A percentile compares a stretch with the other conserved stretches of the same genome.
phyloP scores from a whole-genome alignment of 805 yeast species.

The Ogataea pignaliae region DNA sequence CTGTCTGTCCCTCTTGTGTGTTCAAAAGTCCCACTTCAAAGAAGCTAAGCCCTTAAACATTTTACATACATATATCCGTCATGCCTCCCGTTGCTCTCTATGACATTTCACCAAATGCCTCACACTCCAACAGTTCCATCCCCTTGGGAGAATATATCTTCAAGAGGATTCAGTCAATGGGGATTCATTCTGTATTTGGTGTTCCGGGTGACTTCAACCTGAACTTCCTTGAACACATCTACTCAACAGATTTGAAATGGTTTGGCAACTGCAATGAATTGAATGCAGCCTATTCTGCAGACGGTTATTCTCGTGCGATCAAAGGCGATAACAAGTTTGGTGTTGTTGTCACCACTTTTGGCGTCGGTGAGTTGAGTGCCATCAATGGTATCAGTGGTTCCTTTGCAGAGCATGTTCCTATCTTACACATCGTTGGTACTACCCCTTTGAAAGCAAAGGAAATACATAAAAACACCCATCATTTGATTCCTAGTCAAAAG shows the following conservation, averaged over 20 bases:
- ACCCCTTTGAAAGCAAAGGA: slow-evolving; percentile 37
- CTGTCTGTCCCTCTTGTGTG: too few species aligned
- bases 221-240: slow-evolving; percentile 62
- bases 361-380: slow-evolving; percentile 88
- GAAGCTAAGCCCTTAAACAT: background rate
- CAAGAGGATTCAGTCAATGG: slow-evolving; percentile 50
- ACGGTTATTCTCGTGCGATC: slow-evolving; percentile 74
- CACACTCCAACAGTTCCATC: slow-evolving; percentile 15
- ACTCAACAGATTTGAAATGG: slow-evolving; percentile 56
- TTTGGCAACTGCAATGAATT: slow-evolving; percentile 85
- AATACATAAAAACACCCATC: slow-evolving; percentile 43
- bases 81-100: slow-evolving; percentile 9
- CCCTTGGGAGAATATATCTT: slow-evolving; percentile 67
- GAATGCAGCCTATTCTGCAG: slow-evolving; percentile 86
- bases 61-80: background rate
- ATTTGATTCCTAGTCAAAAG: slow-evolving; percentile 49
- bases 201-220: slow-evolving; percentile 79
- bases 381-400: slow-evolving; percentile 81
- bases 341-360: slow-evolving; percentile 68
- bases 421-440: slow-evolving; percentile 83
- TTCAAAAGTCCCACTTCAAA: too few species aligned
- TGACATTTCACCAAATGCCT: background rate
- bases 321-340: slow-evolving; percentile 45
- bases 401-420: slow-evolving; percentile 73
- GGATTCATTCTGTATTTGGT: slow-evolving; percentile 62